Conservation (phyloP, 2,329 filamentous ascomycete species). For the Monosporascus sp. region DNA sequence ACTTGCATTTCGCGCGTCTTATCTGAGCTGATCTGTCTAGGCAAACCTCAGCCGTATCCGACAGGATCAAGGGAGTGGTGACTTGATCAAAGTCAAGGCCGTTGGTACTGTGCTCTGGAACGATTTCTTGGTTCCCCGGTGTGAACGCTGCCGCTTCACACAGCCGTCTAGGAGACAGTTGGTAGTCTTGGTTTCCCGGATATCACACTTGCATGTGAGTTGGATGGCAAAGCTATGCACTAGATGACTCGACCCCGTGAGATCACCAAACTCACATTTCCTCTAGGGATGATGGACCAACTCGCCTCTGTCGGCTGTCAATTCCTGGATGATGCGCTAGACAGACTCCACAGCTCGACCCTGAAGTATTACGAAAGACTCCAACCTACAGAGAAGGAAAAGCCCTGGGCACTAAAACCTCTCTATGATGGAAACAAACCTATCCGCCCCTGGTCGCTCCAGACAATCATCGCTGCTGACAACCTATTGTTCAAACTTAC, state of each 20-base stretch:
- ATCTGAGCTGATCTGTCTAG: conserved; percentile 13
- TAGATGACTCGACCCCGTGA: not conserved
- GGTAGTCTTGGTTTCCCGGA: conserved; percentile 36
- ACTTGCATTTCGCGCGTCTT: not conserved
- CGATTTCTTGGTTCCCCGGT: not conserved
- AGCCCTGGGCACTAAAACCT: conserved; percentile 38
- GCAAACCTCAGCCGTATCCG: conserved; percentile 34
- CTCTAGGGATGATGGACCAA: conserved; percentile 51
- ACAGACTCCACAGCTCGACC: conserved; percentile 26
- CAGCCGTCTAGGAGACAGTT: conserved; percentile 47
- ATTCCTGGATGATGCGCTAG: conserved; percentile 29
- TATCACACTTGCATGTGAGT: conserved; percentile 30
- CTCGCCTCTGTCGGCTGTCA: conserved; percentile 45
- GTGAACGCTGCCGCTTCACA: conserved; percentile 4
- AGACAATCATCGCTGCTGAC: conserved; percentile 33
- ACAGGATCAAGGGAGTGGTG: conserved; percentile 29
- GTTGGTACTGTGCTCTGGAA: conserved; percentile 26
- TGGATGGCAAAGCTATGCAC: not conserved
- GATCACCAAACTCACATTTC: not conserved
- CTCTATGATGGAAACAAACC: conserved; percentile 44
- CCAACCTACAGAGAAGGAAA: conserved; percentile 10
- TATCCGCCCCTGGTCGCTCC: conserved; percentile 43
- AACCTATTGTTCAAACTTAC: conserved; percentile 38
- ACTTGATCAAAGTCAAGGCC: conserved; percentile 41
- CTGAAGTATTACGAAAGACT: conserved; percentile 35